Evolutionary conservation across 306 rosid species (phyloP).

Genomic region (Cucurbita moschata): DNA sequence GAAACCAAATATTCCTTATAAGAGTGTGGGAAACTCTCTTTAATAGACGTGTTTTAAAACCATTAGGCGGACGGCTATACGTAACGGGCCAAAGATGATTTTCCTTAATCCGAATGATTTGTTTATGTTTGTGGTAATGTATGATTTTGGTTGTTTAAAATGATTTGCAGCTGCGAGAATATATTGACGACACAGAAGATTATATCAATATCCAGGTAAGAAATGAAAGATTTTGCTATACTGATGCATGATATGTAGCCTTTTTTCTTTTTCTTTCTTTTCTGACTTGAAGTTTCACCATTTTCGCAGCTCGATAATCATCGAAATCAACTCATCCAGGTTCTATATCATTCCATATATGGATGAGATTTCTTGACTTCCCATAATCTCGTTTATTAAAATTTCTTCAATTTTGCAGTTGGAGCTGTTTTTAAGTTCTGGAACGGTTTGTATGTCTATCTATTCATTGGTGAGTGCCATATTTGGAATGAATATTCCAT

Average conservation of each 20-base stretch:
- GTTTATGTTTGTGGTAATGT: not conserved
- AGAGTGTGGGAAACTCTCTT: too few relatives aligned
- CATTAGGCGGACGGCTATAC: too few relatives aligned
- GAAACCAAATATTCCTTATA: too few relatives aligned
- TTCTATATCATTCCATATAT: slow-evolving; percentile 14
- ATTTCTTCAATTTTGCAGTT: slow-evolving; percentile 26
- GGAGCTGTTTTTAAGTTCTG: slow-evolving; percentile 61
- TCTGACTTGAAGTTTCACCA: not conserved
- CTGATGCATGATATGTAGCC: not conserved
- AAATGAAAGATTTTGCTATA: not conserved
- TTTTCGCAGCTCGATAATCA: slow-evolving; percentile 57
- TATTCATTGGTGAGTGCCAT: slow-evolving; percentile 48
- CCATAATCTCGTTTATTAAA: not conserved
- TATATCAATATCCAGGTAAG: slow-evolving; percentile 74
- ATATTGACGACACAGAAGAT: slow-evolving; percentile 83
- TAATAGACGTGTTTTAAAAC: too few relatives aligned
- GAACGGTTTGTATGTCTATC: slow-evolving; percentile 33
- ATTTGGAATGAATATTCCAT: slow-evolving; percentile 61
- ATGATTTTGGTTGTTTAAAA: not conserved
- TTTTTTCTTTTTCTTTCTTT: not conserved
- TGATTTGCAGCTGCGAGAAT: slow-evolving; percentile 56
- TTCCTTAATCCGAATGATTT: not conserved
- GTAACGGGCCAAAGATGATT: too few relatives aligned
- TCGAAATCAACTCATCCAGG: slow-evolving; percentile 66
- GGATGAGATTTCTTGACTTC: not conserved